These are phyloP conservation scores for Botrytis cinerea DNA, from an alignment of 2,329 filamentous ascomycete species.

Conservation along the genomic window DNA sequence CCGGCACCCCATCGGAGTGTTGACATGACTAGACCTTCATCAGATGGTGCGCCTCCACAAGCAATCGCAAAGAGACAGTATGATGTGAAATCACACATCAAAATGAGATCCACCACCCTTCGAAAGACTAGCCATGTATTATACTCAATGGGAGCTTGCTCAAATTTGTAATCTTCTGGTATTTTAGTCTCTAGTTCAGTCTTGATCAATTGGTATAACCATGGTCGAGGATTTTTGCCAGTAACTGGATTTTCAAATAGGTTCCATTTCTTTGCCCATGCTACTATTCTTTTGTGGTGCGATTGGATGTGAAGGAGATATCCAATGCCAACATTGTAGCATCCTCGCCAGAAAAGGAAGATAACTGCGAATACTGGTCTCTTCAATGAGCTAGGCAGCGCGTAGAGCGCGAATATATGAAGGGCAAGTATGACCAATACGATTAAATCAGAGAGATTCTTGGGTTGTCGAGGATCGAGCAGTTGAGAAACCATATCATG, in stretches of 20 bases:
- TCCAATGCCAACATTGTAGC: slow-evolving; percentile 94
- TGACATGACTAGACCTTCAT: slow-evolving; percentile 70
- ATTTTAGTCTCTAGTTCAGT: slow-evolving; percentile 93
- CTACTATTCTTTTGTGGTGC: slow-evolving; percentile 79
- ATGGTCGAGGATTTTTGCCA: slow-evolving; percentile 80
- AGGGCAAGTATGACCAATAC: slow-evolving; percentile 77
- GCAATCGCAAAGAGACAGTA: slow-evolving; percentile 95
- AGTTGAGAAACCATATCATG: slow-evolving; percentile 99
- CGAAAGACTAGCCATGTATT: slow-evolving; percentile 98
- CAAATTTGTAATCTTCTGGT: slow-evolving; percentile 88
- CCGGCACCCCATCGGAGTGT: slow-evolving; percentile 77
- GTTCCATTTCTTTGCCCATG: slow-evolving; percentile 82
- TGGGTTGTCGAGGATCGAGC: slow-evolving; percentile 89
- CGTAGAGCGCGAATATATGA: slow-evolving; percentile 73
- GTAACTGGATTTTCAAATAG: slow-evolving; percentile 82
- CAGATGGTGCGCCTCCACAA: slow-evolving; percentile 73
- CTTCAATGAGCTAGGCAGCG: slow-evolving; percentile 68
- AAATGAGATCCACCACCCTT: slow-evolving; percentile 89
- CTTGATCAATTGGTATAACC: slow-evolving; percentile 82
- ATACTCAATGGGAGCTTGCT: slow-evolving; percentile 92
- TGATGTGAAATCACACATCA: slow-evolving; percentile 98
- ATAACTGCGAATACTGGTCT: slow-evolving; percentile 77
- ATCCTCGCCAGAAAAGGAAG: slow-evolving; percentile 89
- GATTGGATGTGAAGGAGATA: slow-evolving; percentile 88
- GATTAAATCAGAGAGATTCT: slow-evolving; percentile 83